A percentile compares a stretch with the other conserved stretches of the same genome.
These are phyloP conservation scores for Suillus clintonianus DNA, from an alignment of 768 basidiomycete genomes.

Conservation along the genomic window DNA sequence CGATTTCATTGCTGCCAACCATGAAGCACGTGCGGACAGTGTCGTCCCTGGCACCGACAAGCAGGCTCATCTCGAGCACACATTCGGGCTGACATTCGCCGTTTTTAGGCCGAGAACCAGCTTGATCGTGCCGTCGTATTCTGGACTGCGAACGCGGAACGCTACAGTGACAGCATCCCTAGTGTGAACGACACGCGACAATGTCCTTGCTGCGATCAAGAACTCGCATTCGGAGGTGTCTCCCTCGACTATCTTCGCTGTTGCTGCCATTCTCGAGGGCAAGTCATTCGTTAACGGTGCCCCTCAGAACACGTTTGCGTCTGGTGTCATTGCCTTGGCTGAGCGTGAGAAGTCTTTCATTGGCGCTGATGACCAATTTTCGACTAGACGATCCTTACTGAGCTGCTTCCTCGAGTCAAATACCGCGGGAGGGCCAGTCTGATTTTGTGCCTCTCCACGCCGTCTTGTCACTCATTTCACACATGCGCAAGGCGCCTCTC, in stretches of 20 bases:
- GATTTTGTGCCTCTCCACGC: conserved; percentile 88
- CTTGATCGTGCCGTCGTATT: conserved; percentile 92
- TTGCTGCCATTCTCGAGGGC: conserved; percentile 93
- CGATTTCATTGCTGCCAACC: conserved; percentile 97
- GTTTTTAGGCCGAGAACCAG: conserved; percentile 80
- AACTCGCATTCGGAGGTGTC: conserved; percentile 91
- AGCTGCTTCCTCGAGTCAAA: conserved; percentile 89
- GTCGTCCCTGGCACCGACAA: conserved; percentile 85
- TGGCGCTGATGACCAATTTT: conserved; percentile 95
- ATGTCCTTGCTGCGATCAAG: conserved; percentile 81
- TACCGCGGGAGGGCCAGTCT: conserved; percentile 64
- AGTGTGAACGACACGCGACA: conserved; percentile 95
- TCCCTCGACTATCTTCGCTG: conserved; percentile 93
- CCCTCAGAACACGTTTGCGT: conserved; percentile 98
- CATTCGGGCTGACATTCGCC: conserved; percentile 90
- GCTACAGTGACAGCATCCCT: conserved; percentile 91
- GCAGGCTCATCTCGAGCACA: conserved; percentile 88
- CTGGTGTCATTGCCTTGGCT: conserved; percentile 90
- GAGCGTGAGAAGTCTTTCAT: conserved; percentile 91
- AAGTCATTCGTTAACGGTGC: conserved; percentile 97
- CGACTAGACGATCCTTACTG: conserved; percentile 89
- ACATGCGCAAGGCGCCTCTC: conserved; percentile 98
- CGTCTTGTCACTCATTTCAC: conserved; percentile 88
- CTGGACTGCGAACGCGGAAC: conserved; percentile 99
- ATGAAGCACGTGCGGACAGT: conserved; percentile 95